Conservation (phyloP, 2,329 filamentous ascomycete species). For the Pestalotiopsis sp. region DNA sequence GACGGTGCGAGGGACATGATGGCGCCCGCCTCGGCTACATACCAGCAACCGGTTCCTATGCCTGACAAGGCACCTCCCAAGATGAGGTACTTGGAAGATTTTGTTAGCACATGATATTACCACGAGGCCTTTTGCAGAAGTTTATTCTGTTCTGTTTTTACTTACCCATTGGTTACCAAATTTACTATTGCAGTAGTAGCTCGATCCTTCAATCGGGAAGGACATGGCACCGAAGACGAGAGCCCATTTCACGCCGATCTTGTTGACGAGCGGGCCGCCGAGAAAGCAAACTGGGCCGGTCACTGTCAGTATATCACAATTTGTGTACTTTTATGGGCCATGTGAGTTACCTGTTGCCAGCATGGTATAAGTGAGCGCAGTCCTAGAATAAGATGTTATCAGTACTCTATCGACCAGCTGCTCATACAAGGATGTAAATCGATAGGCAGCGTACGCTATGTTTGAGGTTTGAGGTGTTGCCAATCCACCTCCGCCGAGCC, state of each 20-base stretch:
- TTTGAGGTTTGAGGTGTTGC: conserved; percentile 45
- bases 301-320: no score
- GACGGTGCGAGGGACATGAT: conserved; percentile 51
- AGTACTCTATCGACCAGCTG: not conserved
- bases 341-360: conserved; percentile 18
- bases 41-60: conserved; percentile 46
- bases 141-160: no score
- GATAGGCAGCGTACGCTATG: conserved; percentile 32
- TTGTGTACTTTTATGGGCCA: not conserved
- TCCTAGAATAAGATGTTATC: conserved; percentile 6
- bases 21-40: conserved; percentile 48
- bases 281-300: conserved; percentile 35
- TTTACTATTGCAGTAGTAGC: conserved; percentile 50
- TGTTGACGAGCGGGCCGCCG: conserved; percentile 47
- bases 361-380: conserved; percentile 28
- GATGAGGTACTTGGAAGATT: not conserved
- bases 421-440: not conserved
- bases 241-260: conserved; percentile 47
- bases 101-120: no score
- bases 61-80: conserved; percentile 19
- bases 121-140: no score
- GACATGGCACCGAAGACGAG: conserved; percentile 41
- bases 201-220: conserved; percentile 47
- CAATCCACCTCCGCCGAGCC: conserved; percentile 45
- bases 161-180: conserved; percentile 49